Base-by-base conservation (phyloP, 108 stramenopile species). In the Pseudonitzschia multiseries region DNA sequence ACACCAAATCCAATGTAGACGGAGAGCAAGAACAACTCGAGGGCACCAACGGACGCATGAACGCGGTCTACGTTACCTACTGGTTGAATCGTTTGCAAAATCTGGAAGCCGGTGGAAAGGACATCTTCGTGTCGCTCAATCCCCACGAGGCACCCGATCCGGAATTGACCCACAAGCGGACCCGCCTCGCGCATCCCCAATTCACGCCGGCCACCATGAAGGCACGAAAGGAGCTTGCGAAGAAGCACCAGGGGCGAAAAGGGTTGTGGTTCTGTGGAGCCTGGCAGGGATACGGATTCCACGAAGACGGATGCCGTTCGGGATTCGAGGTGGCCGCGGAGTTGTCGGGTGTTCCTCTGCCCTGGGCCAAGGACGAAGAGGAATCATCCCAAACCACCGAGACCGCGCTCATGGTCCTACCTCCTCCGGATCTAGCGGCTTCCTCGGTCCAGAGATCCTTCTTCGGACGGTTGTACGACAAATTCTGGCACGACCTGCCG, bases 271-370 rank as follows among this genome's bases (percentile, higher is more conserved):
- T 97, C 69, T 84, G 83, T 68, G 98, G 97, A 31, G 97, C 97
- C 0, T 99, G 94, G 91, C 69, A 72, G 54, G 97, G 97, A 43
- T 95, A 96, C 75, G 98, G 98, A 5, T 99, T 99, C 78, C 98
- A 99, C 72, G 98, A 99, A 78, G 98, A 98, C 79, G 98, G 95
- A 63, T 88, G 96, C 64, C 84, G 91, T 21, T 71, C 84, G 27
- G 97, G 94, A 21, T 90, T 96, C 60, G 81, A 89, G 27, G 95
- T 91, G 32, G 94, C 93, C 0, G 86, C 84, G 18, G 60, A 75
- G 20, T 65, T 96, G 28, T 82, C 87, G 14, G 80, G 78, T 12
- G 75, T 81, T 26, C 81, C 90, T 15, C 71, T 94, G 31, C 91
- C 89, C 18, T 95, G 96, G 96, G 85, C 56, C 0, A 50, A 66